Percentiles rank a stretch among this genome's conserved stretches.
Evolutionary conservation across 169 alveolate genomes (phyloP).

Genomic region (Besnoitia besnoiti): DNA sequence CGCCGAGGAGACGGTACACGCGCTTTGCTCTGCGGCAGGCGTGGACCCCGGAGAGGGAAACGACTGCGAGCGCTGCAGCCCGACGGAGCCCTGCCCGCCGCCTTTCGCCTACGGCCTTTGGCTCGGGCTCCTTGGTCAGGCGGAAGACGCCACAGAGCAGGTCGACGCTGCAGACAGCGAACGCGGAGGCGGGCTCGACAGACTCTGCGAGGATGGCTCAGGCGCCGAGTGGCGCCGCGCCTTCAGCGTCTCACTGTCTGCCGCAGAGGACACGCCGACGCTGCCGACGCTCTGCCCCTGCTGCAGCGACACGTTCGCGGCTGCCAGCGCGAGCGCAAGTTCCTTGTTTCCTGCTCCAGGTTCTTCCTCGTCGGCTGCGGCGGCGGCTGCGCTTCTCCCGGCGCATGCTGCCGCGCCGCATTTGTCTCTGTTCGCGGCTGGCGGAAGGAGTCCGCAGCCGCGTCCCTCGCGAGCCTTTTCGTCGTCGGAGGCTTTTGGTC

Average conservation of each 20-base stretch:
- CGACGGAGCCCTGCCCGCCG: conserved; percentile 7
- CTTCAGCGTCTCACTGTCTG: too few species aligned
- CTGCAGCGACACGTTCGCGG: neutral
- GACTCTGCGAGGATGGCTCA: too few species aligned
- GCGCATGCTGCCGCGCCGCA: neutral
- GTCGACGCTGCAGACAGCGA: too few species aligned
- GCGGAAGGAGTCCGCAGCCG: neutral
- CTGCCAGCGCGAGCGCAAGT: neutral
- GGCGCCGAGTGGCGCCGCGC: too few species aligned
- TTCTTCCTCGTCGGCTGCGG: neutral
- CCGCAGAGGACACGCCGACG: neutral
- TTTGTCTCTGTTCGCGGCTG: neutral
- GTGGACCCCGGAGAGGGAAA: neutral
- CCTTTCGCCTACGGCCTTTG: conserved; percentile 9
- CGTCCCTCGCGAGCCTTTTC: neutral
- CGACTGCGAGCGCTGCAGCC: neutral
- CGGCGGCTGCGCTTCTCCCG: neutral
- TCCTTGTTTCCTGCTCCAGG: neutral
- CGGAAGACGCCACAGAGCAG: neutral
- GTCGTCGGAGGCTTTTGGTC: too few species aligned
- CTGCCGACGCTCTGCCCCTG: neutral
- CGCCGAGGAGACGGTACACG: neutral
- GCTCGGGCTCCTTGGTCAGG: neutral
- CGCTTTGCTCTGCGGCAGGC: neutral
- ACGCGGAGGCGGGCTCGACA: too few species aligned